Evolutionary conservation across 768 basidiomycete species (phyloP).

Genomic region (Phlebiopsis flavidoalba): DNA sequence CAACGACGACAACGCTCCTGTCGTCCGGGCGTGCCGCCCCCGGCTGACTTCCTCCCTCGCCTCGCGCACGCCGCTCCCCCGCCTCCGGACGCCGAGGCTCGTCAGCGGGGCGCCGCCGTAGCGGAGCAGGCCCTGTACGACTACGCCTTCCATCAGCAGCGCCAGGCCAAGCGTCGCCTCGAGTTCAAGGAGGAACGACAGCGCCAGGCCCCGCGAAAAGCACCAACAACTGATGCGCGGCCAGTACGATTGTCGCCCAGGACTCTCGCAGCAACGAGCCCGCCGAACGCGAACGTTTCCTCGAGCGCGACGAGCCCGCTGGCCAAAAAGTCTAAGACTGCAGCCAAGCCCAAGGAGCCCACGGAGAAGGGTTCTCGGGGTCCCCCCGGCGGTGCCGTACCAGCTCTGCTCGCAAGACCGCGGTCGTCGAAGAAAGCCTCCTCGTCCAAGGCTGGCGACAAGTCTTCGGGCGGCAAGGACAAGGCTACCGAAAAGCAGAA

Average conservation of each 20-base stretch:
- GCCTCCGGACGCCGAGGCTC: too few relatives aligned
- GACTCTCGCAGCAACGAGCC: neutral
- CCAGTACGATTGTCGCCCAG: too few relatives aligned
- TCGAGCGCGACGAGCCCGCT: neutral
- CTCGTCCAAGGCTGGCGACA: neutral
- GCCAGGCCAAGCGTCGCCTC: neutral
- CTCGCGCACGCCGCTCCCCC: too few relatives aligned
- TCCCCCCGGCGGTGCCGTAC: neutral
- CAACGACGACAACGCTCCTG: neutral
- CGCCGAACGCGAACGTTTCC: neutral
- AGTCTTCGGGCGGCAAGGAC: neutral
- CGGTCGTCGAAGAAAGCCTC: neutral
- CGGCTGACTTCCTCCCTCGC: neutral
- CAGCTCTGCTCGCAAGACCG: neutral
- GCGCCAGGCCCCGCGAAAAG: too few relatives aligned
- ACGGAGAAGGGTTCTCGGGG: neutral
- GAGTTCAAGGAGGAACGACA: neutral
- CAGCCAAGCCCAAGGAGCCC: neutral
- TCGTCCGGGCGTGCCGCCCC: neutral
- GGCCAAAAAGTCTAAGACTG: neutral
- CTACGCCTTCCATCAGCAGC: neutral
- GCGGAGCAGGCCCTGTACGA: neutral
- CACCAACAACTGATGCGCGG: too few relatives aligned
- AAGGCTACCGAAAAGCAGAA: too few relatives aligned
- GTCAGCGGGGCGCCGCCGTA: neutral